Percentiles rank a stretch among this genome's conserved stretches.
Evolutionary conservation across 2,329 filamentous ascomycete species (phyloP).

Genomic region (Penicillium olsonii): DNA sequence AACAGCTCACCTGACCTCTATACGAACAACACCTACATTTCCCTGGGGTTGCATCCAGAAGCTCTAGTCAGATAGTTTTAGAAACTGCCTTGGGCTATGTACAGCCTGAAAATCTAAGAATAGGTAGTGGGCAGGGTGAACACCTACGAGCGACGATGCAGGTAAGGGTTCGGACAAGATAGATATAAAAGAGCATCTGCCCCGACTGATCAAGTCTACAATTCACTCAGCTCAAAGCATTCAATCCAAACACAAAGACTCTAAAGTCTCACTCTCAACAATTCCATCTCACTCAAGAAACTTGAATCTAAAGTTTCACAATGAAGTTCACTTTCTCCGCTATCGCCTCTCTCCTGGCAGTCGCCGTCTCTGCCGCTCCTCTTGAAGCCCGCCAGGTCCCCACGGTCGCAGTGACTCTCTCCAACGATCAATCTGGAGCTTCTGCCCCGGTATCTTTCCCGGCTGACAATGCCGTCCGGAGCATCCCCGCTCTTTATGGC

Average conservation of each 20-base stretch:
- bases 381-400: constrained; percentile 4
- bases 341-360: constrained; percentile 33
- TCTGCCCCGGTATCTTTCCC: constrained; percentile 6
- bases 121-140: too few species aligned
- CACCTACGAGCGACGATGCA: too few species aligned
- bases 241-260: too few species aligned
- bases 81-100: too few species aligned
- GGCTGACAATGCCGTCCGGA: constrained; percentile 9
- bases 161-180: too few species aligned
- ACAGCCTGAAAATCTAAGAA: too few species aligned
- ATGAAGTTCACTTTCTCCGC: constrained; percentile 7
- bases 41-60: too few species aligned
- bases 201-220: too few species aligned
- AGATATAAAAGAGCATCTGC: too few species aligned
- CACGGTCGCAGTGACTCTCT: constrained; percentile 11
- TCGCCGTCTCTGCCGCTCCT: constrained; percentile 4
- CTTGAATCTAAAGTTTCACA: not conserved
- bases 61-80: too few species aligned
- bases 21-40: constrained; percentile 1
- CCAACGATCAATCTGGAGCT: constrained; percentile 15
- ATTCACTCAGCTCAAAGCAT: too few species aligned
- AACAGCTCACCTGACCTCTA: not conserved
- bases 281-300: not conserved
- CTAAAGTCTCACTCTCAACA: too few species aligned
- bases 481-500: constrained; percentile 6